Evolutionary conservation across 139 green algal species (phyloP), one percentile per base, ranked within the genome.

Genomic region (Astrephomene gubernaculifera): DNA sequence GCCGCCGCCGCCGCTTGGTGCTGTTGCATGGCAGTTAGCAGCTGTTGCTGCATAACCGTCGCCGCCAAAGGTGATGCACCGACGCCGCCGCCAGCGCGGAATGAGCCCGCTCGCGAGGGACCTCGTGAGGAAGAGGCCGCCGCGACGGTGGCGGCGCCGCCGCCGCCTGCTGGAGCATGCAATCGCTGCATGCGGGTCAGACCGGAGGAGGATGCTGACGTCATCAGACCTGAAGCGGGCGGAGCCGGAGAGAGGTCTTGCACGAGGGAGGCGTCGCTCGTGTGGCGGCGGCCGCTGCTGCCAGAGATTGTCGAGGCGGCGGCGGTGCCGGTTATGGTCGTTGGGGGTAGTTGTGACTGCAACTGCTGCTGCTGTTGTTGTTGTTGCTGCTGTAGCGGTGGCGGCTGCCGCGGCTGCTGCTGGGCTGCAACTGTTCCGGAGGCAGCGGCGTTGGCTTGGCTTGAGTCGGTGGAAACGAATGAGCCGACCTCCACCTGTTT

Each of bases 31-130:
- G 74, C 74, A 0, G 38, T 41, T 38, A 82, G 35, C 38, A 83
- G 41, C 31, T 83, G 76, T 43, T 83, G 76, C 33, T 83, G 76
- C 76, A 83, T 83, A 2, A 83, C 35, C 0, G 60, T 39, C 19
- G 76, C 60, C 19, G 76, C 76, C 29, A 83, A 41, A 29, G 76
- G 60, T 21, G 76, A 83, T 4, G 60, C 60, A 60, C 39, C 39
- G 76, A 39, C 60, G 60, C 39, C 60, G 39, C 35, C 61, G 41
- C 76, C 60, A n/a, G 38, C 7, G 29, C 72, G 44, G 35, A 52
- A 52, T 21, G 52, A 65, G 5, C 33, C 10, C 52, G 36, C 38
- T 0, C 44, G 45, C 31, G 45, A 65, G 12, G 49, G 49, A 6
- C 9, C 21, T n/a, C 49, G 35, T n/a, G 45, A 63, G 71, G n/a